Base-by-base conservation (phyloP, 768 basidiomycete genomes). In the Mycena haematopus region DNA sequence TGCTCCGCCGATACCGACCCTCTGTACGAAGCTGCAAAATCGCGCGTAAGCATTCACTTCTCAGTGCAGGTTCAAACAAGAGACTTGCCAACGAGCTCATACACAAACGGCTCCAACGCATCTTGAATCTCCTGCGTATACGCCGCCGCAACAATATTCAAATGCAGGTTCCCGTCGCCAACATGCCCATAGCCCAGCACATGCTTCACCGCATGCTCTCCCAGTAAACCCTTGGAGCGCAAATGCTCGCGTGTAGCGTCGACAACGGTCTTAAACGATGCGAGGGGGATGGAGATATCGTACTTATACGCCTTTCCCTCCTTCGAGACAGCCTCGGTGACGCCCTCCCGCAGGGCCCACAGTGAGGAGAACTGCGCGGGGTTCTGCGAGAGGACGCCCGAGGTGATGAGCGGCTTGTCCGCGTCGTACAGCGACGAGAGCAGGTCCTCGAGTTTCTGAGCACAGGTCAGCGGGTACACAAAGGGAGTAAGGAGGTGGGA, bases 1-100 rank as follows among this genome's bases (percentile, higher is more conserved):
- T 99, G 96, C 72, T 99, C 96, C 2, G 96, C 96, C 7, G 96
- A 98, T 67, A 99, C 87, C 0, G 96, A 98, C 9, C 96, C 96
- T 53, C 87, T 84, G 71, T 91, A 84, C 1, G 85, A 86, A 21
- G 88, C 91, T 93, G 65, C 62, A 33, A 10, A 31, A 13, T 25
- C 50, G 22, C 38, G n/a, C 22, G 24, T 61, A 14, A 38, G 45
- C 31, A 21, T 31, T 22, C 52, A 46, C 9, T n/a, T 36, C 24
- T 11, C 31, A 33, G 51, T 52, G 36, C 58, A 44, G 50, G 54
- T 56, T 38, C 46, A 49, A 52, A 55, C 46, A n/a, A 10, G 17
- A 22, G 15, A 83, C 89, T 69, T 69, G 89, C 93, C 82, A 63
- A 95, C 91, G 50, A 95, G 82, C 76, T 99, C 94, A 71, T 95